Evolutionary conservation across 1,284 basidiomycete species (phyloP).

Genomic region (Malassezia nana): DNA sequence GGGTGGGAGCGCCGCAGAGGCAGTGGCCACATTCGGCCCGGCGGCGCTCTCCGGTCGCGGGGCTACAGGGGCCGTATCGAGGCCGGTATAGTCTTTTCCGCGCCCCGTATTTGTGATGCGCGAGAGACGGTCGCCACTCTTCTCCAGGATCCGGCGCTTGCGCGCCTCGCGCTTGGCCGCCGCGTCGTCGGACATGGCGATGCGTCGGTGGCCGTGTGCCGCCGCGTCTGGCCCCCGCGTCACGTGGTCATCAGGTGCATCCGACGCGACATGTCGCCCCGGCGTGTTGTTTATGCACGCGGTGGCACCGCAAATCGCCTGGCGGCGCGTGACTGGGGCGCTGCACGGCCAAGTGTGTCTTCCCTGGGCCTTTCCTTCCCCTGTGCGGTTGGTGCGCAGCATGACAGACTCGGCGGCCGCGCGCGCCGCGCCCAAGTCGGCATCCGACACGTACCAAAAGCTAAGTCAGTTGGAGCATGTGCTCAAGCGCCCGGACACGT

Average conservation of each 20-base stretch:
- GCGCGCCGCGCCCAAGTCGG: conserved; percentile 59
- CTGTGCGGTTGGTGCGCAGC: background rate
- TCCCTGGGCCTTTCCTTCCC: background rate
- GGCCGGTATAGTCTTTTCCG: conserved; percentile 25
- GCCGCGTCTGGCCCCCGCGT: conserved; percentile 15
- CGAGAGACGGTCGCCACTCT: conserved; percentile 41
- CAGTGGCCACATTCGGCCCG: too few species aligned
- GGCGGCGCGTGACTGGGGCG: background rate
- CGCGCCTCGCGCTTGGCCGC: conserved; percentile 41
- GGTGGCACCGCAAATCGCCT: background rate
- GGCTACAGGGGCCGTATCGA: conserved; percentile 3
- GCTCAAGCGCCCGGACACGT: conserved; percentile 89
- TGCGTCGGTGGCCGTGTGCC: background rate
- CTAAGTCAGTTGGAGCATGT: conserved; percentile 94
- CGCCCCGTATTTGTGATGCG: conserved; percentile 44
- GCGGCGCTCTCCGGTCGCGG: background rate
- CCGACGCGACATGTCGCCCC: background rate
- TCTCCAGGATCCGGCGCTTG: conserved; percentile 41
- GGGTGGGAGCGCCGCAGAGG: background rate
- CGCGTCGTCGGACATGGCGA: conserved; percentile 30
- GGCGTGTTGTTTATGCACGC: conserved; percentile 4
- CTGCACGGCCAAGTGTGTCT: background rate
- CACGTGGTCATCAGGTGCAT: background rate
- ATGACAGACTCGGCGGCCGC: conserved; percentile 1
- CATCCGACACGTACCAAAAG: conserved; percentile 88